Conservation (phyloP, 805 yeast species). For the Saccharomycopsis vini region DNA sequence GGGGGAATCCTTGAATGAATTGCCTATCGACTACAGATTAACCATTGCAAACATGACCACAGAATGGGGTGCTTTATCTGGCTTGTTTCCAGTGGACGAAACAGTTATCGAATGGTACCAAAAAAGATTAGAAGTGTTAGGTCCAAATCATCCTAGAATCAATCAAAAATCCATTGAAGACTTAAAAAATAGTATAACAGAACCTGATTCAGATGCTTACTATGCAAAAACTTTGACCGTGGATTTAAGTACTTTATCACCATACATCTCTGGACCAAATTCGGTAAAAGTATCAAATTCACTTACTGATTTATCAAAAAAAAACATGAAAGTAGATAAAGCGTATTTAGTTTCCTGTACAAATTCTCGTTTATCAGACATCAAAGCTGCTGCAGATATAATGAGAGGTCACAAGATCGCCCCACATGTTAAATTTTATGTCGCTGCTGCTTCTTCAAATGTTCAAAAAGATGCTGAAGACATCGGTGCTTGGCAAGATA, state of each 20-base stretch:
- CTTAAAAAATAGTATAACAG: conserved; percentile 34
- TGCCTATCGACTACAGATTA: conserved; percentile 74
- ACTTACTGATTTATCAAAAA: conserved; percentile 59
- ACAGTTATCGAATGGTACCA: conserved; percentile 70
- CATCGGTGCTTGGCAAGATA: conserved; percentile 84
- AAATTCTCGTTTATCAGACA: conserved; percentile 86
- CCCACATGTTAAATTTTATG: conserved; percentile 85
- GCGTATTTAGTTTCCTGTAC: conserved; percentile 98
- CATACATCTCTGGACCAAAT: conserved; percentile 93
- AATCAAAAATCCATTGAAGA: conserved; percentile 49
- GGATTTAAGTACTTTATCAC: conserved; percentile 73
- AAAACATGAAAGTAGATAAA: conserved; percentile 75
- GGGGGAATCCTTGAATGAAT: conserved; percentile 64
- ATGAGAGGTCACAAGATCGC: conserved; percentile 78
- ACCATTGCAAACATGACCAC: conserved; percentile 98
- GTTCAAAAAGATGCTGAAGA: conserved; percentile 91
- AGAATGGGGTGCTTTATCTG: conserved; percentile 98
- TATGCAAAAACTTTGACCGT: conserved; percentile 84
- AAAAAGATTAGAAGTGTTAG: conserved; percentile 39
- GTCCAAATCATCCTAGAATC: conserved; percentile 67
- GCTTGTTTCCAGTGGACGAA: conserved; percentile 92
- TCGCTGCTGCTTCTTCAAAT: conserved; percentile 93
- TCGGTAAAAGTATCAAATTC: conserved; percentile 88
- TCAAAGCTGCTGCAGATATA: conserved; percentile 88
- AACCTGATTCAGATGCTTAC: conserved; percentile 59